These are phyloP conservation scores for Asparagopsis taxiformis DNA, from an alignment of 31 red algal species.

Conservation along the genomic window DNA sequence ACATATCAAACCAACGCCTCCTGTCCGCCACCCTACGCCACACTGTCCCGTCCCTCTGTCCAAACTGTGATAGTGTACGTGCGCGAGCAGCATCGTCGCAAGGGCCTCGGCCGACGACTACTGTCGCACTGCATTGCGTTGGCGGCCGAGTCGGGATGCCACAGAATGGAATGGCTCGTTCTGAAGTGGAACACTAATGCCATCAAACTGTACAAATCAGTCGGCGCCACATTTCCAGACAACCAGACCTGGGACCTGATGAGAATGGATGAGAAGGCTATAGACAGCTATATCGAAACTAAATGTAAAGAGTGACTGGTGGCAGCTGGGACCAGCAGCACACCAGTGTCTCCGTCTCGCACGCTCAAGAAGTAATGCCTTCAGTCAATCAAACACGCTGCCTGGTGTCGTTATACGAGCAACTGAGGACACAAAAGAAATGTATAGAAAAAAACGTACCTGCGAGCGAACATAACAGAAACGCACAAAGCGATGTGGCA, in stretches of 20 bases:
- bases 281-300: background rate
- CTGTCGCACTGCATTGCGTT: background rate
- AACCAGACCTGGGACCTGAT: background rate
- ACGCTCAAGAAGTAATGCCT: background rate
- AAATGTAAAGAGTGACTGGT: background rate
- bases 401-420: background rate
- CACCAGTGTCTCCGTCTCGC: background rate
- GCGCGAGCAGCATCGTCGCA: background rate
- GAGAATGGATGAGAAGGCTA: background rate
- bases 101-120: background rate
- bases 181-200: background rate
- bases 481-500: background rate
- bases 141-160: background rate
- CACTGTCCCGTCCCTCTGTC: too few species aligned
- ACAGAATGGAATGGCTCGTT: background rate
- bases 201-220: background rate
- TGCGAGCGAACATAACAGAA: background rate
- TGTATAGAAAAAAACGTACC: background rate
- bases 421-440: background rate
- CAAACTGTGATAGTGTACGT: background rate
- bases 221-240: background rate
- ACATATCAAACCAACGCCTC: too few species aligned
- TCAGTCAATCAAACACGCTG: slow-evolving; percentile 1
- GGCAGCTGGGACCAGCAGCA: background rate
- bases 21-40: too few species aligned